Conservation (phyloP, 768 basidiomycete genomes). For the Phlebiopsis gigantea region DNA sequence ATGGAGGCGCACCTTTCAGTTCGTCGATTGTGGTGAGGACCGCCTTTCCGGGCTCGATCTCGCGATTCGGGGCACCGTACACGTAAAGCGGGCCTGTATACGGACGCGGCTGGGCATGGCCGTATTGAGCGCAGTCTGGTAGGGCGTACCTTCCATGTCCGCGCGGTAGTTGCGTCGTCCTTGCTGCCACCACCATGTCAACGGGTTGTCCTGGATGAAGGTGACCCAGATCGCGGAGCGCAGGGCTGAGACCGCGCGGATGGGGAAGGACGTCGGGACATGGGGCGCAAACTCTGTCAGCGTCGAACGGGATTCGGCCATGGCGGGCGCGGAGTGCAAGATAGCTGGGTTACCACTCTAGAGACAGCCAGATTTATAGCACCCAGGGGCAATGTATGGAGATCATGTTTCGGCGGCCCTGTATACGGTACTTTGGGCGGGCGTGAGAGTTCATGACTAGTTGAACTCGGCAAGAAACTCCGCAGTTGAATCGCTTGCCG, state of each 20-base stretch:
- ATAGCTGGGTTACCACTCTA: too few relatives aligned
- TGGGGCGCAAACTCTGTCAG: neutral
- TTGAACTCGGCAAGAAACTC: too few relatives aligned
- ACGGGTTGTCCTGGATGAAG: constrained; percentile 7
- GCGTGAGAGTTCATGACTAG: too few relatives aligned
- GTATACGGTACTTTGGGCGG: too few relatives aligned
- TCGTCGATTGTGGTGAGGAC: constrained; percentile 15
- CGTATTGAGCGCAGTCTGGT: neutral
- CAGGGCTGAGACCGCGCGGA: neutral
- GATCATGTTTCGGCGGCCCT: too few relatives aligned
- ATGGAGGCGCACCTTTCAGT: constrained; percentile 14
- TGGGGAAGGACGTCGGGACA: neutral
- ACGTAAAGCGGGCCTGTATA: constrained; percentile 21
- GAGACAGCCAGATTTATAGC: too few relatives aligned
- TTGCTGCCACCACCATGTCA: constrained; percentile 10
- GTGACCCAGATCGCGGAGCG: neutral
- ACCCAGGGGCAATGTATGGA: too few relatives aligned
- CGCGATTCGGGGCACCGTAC: constrained; percentile 16
- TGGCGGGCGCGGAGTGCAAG: too few relatives aligned
- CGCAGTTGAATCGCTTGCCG: too few relatives aligned
- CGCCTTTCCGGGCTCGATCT: constrained; percentile 22
- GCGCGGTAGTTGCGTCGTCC: constrained; percentile 8
- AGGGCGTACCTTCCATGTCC: constrained; percentile 13
- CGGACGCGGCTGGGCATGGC: neutral
- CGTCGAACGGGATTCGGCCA: neutral